Conservation (phyloP, 108 stramenopile species). For the Tribonema minus region DNA sequence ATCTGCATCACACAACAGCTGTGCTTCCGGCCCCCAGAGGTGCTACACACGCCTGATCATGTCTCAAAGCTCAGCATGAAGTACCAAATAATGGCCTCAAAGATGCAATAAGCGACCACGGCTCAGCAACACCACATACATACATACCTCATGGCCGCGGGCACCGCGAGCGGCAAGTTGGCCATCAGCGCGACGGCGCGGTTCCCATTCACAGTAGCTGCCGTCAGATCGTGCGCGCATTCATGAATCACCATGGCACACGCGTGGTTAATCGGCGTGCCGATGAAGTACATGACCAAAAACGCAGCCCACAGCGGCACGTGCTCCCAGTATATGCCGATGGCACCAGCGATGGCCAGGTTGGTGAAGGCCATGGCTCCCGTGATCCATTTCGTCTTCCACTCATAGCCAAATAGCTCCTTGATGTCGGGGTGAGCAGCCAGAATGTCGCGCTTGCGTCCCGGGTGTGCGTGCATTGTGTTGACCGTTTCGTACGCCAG, state of each 20-base stretch:
- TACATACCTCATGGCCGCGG: constrained; percentile 57
- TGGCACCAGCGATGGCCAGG: not conserved
- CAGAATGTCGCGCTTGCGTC: not conserved
- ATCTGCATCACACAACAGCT: too few relatives aligned
- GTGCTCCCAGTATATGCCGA: constrained; percentile 2
- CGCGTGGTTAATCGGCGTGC: constrained; percentile 74
- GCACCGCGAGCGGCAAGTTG: constrained; percentile 79
- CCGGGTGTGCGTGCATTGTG: not conserved
- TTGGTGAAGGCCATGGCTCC: constrained; percentile 39
- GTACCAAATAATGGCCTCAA: too few relatives aligned
- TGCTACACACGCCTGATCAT: too few relatives aligned
- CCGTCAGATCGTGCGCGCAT: constrained; percentile 78
- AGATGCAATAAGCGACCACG: too few relatives aligned
- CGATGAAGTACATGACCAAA: constrained; percentile 61
- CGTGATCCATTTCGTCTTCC: not conserved
- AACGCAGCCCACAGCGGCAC: not conserved
- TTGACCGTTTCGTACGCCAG: not conserved
- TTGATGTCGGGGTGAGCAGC: not conserved
- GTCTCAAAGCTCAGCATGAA: too few relatives aligned
- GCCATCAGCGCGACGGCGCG: constrained; percentile 70
- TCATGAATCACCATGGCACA: constrained; percentile 85
- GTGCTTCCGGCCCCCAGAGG: too few relatives aligned
- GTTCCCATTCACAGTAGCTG: constrained; percentile 65
- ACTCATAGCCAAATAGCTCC: not conserved
- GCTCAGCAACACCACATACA: too few relatives aligned